phyloP scores from a whole-genome alignment of 371 early-diverging fungal genomes.

The Zancudomyces culisetae region DNA sequence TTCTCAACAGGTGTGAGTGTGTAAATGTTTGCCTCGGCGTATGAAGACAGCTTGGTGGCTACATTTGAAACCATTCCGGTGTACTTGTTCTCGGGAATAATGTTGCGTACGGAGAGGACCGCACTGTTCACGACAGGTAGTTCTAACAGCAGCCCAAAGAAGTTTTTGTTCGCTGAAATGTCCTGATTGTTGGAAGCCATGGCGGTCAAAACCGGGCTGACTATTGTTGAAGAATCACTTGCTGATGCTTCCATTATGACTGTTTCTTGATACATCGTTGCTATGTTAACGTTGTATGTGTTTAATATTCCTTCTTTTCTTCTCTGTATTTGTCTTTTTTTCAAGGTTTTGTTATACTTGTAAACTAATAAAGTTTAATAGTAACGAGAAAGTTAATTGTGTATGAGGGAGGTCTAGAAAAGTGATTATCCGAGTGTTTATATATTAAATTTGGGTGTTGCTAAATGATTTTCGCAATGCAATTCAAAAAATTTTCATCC shows the following conservation, averaged over 20 bases:
- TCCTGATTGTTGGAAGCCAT: slow-evolving; percentile 10
- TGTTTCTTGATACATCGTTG: background rate
- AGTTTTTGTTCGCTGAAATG: slow-evolving; percentile 10
- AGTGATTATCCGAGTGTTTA: too few relatives aligned
- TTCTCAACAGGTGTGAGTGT: slow-evolving; percentile 24
- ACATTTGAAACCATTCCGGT: slow-evolving; percentile 14
- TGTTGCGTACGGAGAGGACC: slow-evolving; percentile 27
- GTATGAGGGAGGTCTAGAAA: too few relatives aligned
- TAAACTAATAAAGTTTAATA: too few relatives aligned
- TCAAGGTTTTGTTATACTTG: too few relatives aligned
- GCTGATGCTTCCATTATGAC: background rate
- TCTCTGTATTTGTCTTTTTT: too few relatives aligned
- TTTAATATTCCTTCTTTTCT: too few relatives aligned
- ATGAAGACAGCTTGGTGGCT: slow-evolving; percentile 25
- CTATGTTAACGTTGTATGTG: too few relatives aligned
- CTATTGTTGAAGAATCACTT: background rate
- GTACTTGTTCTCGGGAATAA: slow-evolving; percentile 32
- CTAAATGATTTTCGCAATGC: too few relatives aligned
- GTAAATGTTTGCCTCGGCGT: slow-evolving; percentile 23
- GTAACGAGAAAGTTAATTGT: too few relatives aligned
- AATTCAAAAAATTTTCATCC: too few relatives aligned
- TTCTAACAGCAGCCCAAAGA: slow-evolving; percentile 30
- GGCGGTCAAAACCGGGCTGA: background rate
- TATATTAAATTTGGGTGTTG: too few relatives aligned
- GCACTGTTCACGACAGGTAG: slow-evolving; percentile 39